A percentile compares a stretch with the other conserved stretches of the same genome.
Evolutionary conservation across 116 monocot genomes (phyloP).

Genomic region (Phalaenopsis hybrid): DNA sequence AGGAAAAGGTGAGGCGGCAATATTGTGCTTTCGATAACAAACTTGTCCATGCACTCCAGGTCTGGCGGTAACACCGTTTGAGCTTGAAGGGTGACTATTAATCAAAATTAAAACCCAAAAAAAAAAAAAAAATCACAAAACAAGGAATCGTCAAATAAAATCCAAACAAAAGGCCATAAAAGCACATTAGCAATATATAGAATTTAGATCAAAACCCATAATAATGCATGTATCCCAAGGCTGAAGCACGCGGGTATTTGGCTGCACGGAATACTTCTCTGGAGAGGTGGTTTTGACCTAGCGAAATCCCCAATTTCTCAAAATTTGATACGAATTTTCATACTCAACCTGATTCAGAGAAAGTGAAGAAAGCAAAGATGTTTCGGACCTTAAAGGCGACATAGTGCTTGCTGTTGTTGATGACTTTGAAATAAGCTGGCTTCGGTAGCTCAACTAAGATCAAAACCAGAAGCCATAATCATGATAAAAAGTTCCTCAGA

Average conservation of each 20-base stretch:
- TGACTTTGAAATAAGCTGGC: slow-evolving; percentile 70
- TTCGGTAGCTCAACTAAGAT: slow-evolving; percentile 73
- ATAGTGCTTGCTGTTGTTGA: slow-evolving; percentile 86
- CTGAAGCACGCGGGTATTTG: slow-evolving; percentile 76
- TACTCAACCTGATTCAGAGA: background rate
- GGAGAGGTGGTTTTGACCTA: slow-evolving; percentile 96
- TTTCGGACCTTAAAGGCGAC: slow-evolving; percentile 78
- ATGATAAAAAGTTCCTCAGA: background rate
- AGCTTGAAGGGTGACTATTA: too few relatives aligned
- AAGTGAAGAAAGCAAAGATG: background rate
- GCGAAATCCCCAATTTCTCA: slow-evolving; percentile 8
- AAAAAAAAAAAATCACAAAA: background rate
- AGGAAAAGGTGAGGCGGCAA: too few relatives aligned
- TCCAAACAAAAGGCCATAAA: background rate
- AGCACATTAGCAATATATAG: background rate
- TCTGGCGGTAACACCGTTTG: too few relatives aligned
- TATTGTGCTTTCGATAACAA: too few relatives aligned
- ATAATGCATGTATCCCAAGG: slow-evolving; percentile 86
- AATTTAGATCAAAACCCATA: slow-evolving; percentile 33
- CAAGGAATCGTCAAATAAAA: slow-evolving; percentile 3
- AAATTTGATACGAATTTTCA: slow-evolving; percentile 11
- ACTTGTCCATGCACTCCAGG: too few relatives aligned
- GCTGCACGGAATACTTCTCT: slow-evolving; percentile 85
- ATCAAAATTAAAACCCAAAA: too few relatives aligned
- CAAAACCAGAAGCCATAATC: slow-evolving; percentile 5